These are phyloP conservation scores for Globisporangium sylvaticum DNA, from an alignment of 352 stramenopile genomes.

Conservation along the genomic window DNA sequence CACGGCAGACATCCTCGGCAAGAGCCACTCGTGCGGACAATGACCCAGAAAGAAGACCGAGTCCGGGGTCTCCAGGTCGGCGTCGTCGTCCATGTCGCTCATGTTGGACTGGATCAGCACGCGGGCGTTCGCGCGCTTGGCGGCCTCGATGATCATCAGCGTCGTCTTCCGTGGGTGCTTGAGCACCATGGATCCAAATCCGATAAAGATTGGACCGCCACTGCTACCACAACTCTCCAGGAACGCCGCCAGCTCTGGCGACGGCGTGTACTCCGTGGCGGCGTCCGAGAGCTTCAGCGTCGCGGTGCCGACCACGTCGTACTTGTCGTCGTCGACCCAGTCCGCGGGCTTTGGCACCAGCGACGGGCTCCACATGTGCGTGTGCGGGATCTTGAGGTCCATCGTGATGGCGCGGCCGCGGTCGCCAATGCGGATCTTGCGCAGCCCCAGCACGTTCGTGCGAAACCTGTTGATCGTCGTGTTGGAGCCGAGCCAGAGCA, in stretches of 20 bases:
- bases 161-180: constrained; percentile 61
- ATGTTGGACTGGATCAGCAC: constrained; percentile 90
- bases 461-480: constrained; percentile 61
- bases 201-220: constrained; percentile 88
- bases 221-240: constrained; percentile 21
- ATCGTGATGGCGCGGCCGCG: constrained; percentile 33
- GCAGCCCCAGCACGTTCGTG: constrained; percentile 34
- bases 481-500: constrained; percentile 44
- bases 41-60: constrained; percentile 66
- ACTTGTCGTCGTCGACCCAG: constrained; percentile 32
- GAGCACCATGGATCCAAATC: constrained; percentile 93
- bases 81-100: constrained; percentile 67
- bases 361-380: constrained; percentile 64
- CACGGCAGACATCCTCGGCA: constrained; percentile 85
- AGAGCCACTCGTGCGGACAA: constrained; percentile 90
- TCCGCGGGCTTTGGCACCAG: constrained; percentile 59
- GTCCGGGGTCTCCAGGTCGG: constrained; percentile 36
- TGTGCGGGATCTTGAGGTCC: constrained; percentile 40
- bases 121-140: constrained; percentile 49
- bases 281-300: constrained; percentile 5
- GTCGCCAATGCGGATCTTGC: constrained; percentile 29
- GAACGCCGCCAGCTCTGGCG: constrained; percentile 59
- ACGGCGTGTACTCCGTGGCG: constrained; percentile 26
- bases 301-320: constrained; percentile 15
- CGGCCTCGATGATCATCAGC: constrained; percentile 86